Evolutionary conservation across 805 yeast genomes (phyloP).

Genomic region (Candida patagonica): DNA sequence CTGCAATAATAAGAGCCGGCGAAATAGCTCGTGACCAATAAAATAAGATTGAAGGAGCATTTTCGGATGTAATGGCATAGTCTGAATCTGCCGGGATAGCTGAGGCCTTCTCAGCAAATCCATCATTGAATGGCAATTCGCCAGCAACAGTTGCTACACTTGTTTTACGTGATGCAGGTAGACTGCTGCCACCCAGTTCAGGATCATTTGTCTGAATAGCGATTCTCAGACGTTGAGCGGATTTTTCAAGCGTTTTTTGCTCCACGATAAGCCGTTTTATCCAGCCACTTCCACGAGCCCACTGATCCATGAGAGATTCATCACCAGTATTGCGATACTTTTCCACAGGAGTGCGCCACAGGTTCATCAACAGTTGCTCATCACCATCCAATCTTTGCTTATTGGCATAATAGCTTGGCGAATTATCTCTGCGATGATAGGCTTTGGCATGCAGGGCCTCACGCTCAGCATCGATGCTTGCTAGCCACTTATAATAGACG

Average conservation of each 20-base stretch:
- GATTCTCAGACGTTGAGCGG: not conserved
- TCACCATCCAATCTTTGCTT: conserved; percentile 1
- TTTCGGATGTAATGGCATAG: too few relatives aligned
- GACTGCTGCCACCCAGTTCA: too few relatives aligned
- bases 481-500: conserved; percentile 1
- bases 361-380: not conserved
- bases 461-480: not conserved
- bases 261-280: conserved; percentile 1
- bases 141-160: too few relatives aligned
- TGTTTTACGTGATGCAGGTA: too few relatives aligned
- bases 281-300: conserved; percentile 4
- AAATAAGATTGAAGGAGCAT: too few relatives aligned
- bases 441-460: too few relatives aligned
- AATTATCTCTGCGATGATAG: too few relatives aligned
- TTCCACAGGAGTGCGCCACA: conserved; percentile 1
- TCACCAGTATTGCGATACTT: not conserved
- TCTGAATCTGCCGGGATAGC: too few relatives aligned
- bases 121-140: too few relatives aligned
- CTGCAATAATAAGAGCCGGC: conserved; percentile 16
- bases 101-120: too few relatives aligned
- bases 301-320: conserved; percentile 1
- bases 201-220: not conserved
- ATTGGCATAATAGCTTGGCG: too few relatives aligned
- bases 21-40: conserved; percentile 3
- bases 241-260: not conserved